These are phyloP conservation scores for Chlorella sp. DNA, from an alignment of 139 green algal species.

Conservation along the genomic window DNA sequence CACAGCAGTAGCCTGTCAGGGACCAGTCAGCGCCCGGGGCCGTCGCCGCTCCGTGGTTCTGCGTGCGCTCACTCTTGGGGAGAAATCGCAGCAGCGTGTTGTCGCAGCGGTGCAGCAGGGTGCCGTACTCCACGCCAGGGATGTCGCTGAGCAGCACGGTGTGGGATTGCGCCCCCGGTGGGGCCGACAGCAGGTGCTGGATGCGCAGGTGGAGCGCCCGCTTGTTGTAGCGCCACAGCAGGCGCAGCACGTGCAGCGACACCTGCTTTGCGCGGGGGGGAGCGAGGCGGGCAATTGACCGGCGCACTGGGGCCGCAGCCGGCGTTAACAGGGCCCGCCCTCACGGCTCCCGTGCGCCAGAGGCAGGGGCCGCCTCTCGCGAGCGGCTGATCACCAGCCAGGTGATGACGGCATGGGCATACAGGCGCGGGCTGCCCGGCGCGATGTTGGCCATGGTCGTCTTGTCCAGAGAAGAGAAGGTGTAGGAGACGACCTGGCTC, in stretches of 20 bases:
- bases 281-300: too few relatives aligned
- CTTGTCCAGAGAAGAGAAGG: constrained; percentile 43
- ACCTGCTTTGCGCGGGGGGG: too few relatives aligned
- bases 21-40: too few relatives aligned
- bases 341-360: too few relatives aligned
- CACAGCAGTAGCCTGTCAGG: too few relatives aligned
- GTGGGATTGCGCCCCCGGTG: constrained; percentile 45
- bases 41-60: too few relatives aligned
- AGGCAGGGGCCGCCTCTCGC: too few relatives aligned
- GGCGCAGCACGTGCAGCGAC: constrained; percentile 46
- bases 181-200: constrained; percentile 49
- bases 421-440: constrained; percentile 37
- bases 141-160: constrained; percentile 65
- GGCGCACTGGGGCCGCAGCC: too few relatives aligned
- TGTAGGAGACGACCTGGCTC: constrained; percentile 25
- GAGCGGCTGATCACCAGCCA: too few relatives aligned
- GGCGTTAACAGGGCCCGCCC: too few relatives aligned
- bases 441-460: constrained; percentile 59
- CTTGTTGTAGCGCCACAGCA: constrained; percentile 56
- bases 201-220: constrained; percentile 58
- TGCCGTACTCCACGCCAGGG: constrained; percentile 49
- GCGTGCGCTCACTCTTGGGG: constrained; percentile 3
- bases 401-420: constrained; percentile 53
- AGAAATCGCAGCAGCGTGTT: constrained; percentile 22
- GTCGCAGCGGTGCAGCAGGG: constrained; percentile 19